These are phyloP conservation scores for Knoxia roxburghii DNA, from an alignment of 257 asterid genomes.

Conservation along the genomic window DNA sequence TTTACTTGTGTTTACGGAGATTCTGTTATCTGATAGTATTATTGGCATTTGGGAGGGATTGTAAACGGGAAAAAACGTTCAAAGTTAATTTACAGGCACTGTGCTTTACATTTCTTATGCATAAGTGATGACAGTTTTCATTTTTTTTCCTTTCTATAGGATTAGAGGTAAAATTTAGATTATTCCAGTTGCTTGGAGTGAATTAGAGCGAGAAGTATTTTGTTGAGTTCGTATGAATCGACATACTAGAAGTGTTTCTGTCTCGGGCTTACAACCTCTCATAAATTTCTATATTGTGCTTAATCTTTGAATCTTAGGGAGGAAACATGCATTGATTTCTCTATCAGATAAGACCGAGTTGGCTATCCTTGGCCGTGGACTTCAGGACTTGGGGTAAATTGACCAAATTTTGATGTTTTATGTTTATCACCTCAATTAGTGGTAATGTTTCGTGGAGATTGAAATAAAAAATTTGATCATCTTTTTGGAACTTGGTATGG, in stretches of 20 bases:
- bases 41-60: background rate
- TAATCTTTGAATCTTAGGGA: slow-evolving; percentile 36
- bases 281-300: background rate
- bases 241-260: background rate
- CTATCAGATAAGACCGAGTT: slow-evolving; percentile 83
- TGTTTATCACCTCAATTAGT: background rate
- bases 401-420: background rate
- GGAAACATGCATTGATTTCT: slow-evolving; percentile 75
- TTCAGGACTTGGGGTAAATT: slow-evolving; percentile 76
- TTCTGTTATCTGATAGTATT: too few species aligned
- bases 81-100: background rate
- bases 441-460: too few species aligned
- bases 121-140: background rate
- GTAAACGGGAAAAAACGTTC: background rate
- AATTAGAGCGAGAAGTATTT: background rate
- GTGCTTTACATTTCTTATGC: background rate
- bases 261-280: too few species aligned
- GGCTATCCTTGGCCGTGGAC: slow-evolving; percentile 70
- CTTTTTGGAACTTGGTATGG: background rate
- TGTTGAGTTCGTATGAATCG: background rate
- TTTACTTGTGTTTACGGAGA: too few species aligned
- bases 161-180: background rate
- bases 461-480: too few species aligned
- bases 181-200: background rate
- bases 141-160: background rate